Base-by-base conservation (phyloP, 2,329 filamentous ascomycete species). In the Fusarium mangiferae region DNA sequence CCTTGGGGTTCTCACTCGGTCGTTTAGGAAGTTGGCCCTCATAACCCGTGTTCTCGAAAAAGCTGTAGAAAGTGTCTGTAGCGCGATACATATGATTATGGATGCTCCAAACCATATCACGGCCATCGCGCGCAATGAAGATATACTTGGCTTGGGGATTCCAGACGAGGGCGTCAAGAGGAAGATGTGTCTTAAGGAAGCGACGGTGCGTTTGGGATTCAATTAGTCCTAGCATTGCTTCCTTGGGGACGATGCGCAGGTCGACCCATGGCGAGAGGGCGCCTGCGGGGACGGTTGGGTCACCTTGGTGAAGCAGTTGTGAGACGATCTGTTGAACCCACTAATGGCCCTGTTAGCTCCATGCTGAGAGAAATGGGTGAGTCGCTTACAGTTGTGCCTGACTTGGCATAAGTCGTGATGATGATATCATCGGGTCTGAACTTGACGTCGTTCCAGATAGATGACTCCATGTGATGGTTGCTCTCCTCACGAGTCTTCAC, bases 311-410 rank as follows among this genome's bases (percentile, higher is more conserved):
- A 1, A 69, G 26, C 3, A 69, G 57, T 6, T 69, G 66, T 0
- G 65, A 69, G 0, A 69, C 65, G 4, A 69, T 69, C 17, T 69
- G 66, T 20, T 69, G 66, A 20, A 51, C n/a, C 66, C 65, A 69
- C 66, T 69, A 2, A 5, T 20, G 1, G 2, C 6, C 4, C 3
- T 9, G 3, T 35, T 38, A 30, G 20, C n/a, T 1, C 14, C 4
- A 5, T 2, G 1, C 1, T 4, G 2, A 8, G 6, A 42, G 5
- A 4, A 8, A 7, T 7, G 1, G 10, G 3, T 4, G 6, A 5
- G 11, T 6, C 4, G 10, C 66, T 6, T 51, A 69, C 66, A 3
- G 66, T 69, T 10, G 66, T 69, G 24, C 66, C 66, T 1, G 66
- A 69, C 26, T 69, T 69, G 6, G 65, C 59, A 24, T 56, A 64